Base-by-base conservation (phyloP, 345 rosid genomes). In the Ceriops zippeliana region DNA sequence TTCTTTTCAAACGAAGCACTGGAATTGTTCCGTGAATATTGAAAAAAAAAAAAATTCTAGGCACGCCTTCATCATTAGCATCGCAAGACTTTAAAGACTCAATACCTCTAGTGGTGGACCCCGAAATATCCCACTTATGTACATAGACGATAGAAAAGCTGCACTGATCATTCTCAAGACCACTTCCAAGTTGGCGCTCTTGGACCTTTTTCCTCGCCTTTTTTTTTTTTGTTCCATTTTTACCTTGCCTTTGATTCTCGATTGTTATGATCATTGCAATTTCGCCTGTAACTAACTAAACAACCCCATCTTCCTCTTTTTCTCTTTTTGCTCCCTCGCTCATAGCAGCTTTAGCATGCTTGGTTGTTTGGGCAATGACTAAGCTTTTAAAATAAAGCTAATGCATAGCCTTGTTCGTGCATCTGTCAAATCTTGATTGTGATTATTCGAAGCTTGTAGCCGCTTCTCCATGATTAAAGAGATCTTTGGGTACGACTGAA, bases 91-190 rank as follows among this genome's bases (percentile, higher is more conserved):
- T 69, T 60, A 20, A 47, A 65, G 71, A 68, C 64, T 52, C 54
- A 69, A 58, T 37, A 28, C 58, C 21, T 66, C 38, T 66, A 60
- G 59, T 78, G 76, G 73, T 53, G 76, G 82, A 70, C 68, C 73
- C 78, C 73, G 35, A 62, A 73, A 42, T 42, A 63, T 67, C 66
- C 73, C 82, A 78, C 78, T 78, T 67, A 42, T 27, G 52, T 38
- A 63, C 52, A 62, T 58, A 62, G 62, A 34, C 32, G 22, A 63
- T 38, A 11, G 47, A 32, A 58, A 42, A 30, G 52, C 66, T 9
- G 52, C 58, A 64, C 63, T 66, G 70, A 46, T 61, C 28, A 65
- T 59, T 60, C 59, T 49, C 63, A 11, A 27, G 52, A 65, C 56
- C 68, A 52, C 63, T 56, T 56, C 31, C 34, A 9, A 68, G 51